A percentile compares a stretch with the other conserved stretches of the same genome.
Evolutionary conservation across 768 basidiomycete species (phyloP).

Genomic region (Tricholoma furcatifolium): DNA sequence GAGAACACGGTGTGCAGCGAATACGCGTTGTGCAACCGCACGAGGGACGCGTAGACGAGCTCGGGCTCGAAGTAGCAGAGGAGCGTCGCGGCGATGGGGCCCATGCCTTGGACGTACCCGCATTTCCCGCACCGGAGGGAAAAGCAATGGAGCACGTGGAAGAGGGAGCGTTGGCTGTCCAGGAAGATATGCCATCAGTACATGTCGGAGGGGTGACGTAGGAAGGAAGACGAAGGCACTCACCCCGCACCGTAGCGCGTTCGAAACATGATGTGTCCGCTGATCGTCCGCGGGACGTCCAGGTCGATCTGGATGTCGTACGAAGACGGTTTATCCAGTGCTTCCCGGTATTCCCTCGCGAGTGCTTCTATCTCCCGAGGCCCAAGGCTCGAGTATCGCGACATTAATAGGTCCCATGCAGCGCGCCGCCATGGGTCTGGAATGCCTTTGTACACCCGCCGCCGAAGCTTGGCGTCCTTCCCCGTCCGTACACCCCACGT

Average conservation of each 20-base stretch:
- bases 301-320: constrained; percentile 98
- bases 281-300: constrained; percentile 95
- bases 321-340: constrained; percentile 74
- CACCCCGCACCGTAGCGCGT: constrained; percentile 96
- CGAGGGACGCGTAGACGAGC: constrained; percentile 79
- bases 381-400: constrained; percentile 45
- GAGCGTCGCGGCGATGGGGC: constrained; percentile 92
- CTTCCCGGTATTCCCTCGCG: constrained; percentile 53
- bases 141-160: constrained; percentile 92
- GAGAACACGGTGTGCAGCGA: constrained; percentile 85
- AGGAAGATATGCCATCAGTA: neutral
- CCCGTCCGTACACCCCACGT: constrained; percentile 66
- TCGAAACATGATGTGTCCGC: constrained; percentile 90
- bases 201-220: neutral
- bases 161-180: constrained; percentile 92
- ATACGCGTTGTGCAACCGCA: constrained; percentile 88
- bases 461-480: constrained; percentile 68
- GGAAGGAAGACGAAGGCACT: constrained; percentile 28
- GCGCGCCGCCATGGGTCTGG: constrained; percentile 95
- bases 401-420: constrained; percentile 85
- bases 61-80: constrained; percentile 93
- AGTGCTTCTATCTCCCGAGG: constrained; percentile 43
- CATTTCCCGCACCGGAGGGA: constrained; percentile 82
- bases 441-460: constrained; percentile 90
- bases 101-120: constrained; percentile 99